These are phyloP conservation scores for Leccinum pallidistipes DNA, from an alignment of 1,284 basidiomycete species.

Conservation along the genomic window DNA sequence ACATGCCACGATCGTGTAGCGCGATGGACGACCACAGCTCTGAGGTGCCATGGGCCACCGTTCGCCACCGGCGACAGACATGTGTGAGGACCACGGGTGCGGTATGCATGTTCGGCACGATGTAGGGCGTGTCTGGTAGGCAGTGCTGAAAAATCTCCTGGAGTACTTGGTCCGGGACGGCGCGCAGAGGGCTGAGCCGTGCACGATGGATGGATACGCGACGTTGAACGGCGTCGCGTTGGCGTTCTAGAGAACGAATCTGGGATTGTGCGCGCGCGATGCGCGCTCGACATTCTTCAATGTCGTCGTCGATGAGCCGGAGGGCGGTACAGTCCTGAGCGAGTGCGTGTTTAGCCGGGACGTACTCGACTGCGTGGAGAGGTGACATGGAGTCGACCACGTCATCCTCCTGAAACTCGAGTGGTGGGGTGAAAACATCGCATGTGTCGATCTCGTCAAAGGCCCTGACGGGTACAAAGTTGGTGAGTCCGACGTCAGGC, in stretches of 20 bases:
- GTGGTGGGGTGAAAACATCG: neutral
- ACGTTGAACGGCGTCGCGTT: slow-evolving; percentile 17
- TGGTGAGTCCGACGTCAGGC: neutral
- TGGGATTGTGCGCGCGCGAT: slow-evolving; percentile 20
- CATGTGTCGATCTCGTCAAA: neutral
- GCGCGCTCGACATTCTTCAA: slow-evolving; percentile 18
- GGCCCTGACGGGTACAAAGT: neutral
- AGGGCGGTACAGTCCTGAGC: slow-evolving; percentile 16
- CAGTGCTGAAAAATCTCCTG: slow-evolving; percentile 34
- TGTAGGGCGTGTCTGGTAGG: slow-evolving; percentile 23
- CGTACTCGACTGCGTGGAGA: slow-evolving; percentile 20
- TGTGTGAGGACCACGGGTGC: slow-evolving; percentile 33
- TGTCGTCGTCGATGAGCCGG: slow-evolving; percentile 12
- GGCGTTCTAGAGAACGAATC: slow-evolving; percentile 20
- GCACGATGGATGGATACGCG: slow-evolving; percentile 27
- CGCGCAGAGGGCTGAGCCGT: slow-evolving; percentile 28
- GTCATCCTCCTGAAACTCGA: slow-evolving; percentile 6
- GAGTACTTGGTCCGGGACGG: slow-evolving; percentile 32
- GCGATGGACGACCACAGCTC: slow-evolving; percentile 34
- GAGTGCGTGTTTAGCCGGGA: slow-evolving; percentile 19
- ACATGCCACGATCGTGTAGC: slow-evolving; percentile 27
- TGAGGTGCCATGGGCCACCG: slow-evolving; percentile 27
- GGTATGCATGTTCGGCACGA: slow-evolving; percentile 20
- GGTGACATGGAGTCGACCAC: slow-evolving; percentile 26
- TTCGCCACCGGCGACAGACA: slow-evolving; percentile 34